Conservation (phyloP, 345 rosid genomes). For the Fremontodendron californicum region DNA sequence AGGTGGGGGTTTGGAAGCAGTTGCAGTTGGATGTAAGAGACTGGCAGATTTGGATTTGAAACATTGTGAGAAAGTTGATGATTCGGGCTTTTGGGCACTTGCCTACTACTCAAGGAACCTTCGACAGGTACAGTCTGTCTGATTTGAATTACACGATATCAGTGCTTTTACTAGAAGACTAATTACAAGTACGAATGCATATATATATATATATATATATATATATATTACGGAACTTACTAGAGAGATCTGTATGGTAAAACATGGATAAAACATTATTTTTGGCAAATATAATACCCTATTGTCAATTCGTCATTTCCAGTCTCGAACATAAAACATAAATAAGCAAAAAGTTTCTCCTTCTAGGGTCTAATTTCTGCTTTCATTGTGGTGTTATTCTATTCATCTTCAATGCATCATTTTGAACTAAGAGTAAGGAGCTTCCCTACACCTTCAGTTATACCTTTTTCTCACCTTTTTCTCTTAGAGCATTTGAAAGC, state of each 20-base stretch:
- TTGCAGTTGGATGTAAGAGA: slow-evolving; percentile 59
- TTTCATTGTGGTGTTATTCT: background rate
- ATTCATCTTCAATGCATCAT: background rate
- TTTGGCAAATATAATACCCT: background rate
- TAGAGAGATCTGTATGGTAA: background rate
- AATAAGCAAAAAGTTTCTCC: background rate
- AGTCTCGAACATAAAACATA: background rate
- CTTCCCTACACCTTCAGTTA: background rate
- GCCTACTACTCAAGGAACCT: slow-evolving; percentile 62
- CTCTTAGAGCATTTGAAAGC: background rate
- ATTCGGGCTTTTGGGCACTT: slow-evolving; percentile 73
- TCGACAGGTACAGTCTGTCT: slow-evolving; percentile 57
- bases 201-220: too few species aligned
- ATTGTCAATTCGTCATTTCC: background rate
- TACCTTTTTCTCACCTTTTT: background rate
- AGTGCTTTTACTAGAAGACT: background rate
- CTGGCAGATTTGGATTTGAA: slow-evolving; percentile 72
- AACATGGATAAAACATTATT: background rate
- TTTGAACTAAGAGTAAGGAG: background rate
- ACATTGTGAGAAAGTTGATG: slow-evolving; percentile 64
- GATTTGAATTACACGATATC: background rate
- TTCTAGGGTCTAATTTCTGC: background rate
- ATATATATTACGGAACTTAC: too few species aligned
- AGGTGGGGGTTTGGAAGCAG: slow-evolving; percentile 53
- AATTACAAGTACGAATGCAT: background rate